A percentile compares a stretch with the other conserved stretches of the same genome.
These are phyloP conservation scores for Malbranchea cinnamomea DNA, from an alignment of 2,329 filamentous ascomycete species.

Conservation along the genomic window DNA sequence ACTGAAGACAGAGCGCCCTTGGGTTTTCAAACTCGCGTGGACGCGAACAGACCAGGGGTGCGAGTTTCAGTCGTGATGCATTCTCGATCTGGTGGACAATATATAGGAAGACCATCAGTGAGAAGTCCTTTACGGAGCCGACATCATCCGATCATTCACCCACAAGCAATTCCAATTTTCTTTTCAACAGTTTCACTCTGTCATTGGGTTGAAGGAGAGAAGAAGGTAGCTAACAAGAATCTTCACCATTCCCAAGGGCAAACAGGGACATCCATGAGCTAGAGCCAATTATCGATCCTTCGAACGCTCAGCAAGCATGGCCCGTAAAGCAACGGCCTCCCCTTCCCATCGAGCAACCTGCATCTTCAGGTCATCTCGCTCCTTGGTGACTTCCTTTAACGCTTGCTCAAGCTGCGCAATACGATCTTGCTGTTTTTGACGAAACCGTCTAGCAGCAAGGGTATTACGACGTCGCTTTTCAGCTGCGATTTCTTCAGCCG, in stretches of 20 bases:
- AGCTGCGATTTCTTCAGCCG: constrained; percentile 6
- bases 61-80: too few species aligned
- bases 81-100: too few species aligned
- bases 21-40: too few species aligned
- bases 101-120: constrained; percentile 6
- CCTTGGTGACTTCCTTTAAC: constrained; percentile 42
- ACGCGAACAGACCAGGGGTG: too few species aligned
- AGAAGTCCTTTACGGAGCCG: constrained; percentile 4
- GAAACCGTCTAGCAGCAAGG: constrained; percentile 55
- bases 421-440: constrained; percentile 54
- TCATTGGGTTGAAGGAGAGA: not conserved
- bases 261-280: too few species aligned
- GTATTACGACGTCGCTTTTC: constrained; percentile 53
- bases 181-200: not conserved
- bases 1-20: too few species aligned
- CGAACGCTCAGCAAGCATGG: constrained; percentile 20
- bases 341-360: constrained; percentile 50
- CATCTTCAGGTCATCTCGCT: constrained; percentile 49
- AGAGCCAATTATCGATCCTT: not conserved
- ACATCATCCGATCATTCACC: constrained; percentile 6
- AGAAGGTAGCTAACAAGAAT: not conserved
- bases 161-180: not conserved
- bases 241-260: too few species aligned
- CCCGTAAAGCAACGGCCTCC: constrained; percentile 46
- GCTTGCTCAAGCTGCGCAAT: constrained; percentile 46